These are phyloP conservation scores for Saccharomyces paradoxus DNA, from an alignment of 805 yeast genomes.

Conservation along the genomic window DNA sequence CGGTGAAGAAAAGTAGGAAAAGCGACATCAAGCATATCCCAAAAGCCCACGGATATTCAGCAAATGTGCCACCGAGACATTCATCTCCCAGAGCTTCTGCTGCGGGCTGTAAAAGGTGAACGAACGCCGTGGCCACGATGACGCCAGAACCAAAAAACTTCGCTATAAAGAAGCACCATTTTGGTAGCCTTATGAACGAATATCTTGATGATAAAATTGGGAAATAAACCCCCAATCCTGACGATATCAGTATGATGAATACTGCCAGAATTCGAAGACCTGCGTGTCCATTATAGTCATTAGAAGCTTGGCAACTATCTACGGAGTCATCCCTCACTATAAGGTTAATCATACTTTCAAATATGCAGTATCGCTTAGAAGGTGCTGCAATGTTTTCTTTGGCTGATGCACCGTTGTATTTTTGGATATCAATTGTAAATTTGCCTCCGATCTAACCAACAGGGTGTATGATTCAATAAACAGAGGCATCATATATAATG, in stretches of 20 bases:
- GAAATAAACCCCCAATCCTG: conserved; percentile 52
- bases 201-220: conserved; percentile 54
- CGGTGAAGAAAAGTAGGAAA: conserved; percentile 41
- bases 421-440: not conserved
- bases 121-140: conserved; percentile 66
- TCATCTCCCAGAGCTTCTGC: conserved; percentile 29
- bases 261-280: conserved; percentile 49
- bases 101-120: conserved; percentile 57
- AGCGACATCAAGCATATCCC: conserved; percentile 44
- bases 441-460: not conserved
- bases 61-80: conserved; percentile 57
- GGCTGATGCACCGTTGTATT: not conserved
- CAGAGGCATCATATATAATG: not conserved
- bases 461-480: not conserved
- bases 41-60: conserved; percentile 48
- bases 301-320: conserved; percentile 34
- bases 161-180: conserved; percentile 56
- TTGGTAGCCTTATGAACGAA: conserved; percentile 49
- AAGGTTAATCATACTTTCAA: conserved; percentile 1
- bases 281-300: conserved; percentile 38
- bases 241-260: conserved; percentile 52
- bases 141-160: conserved; percentile 75
- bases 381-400: not conserved
- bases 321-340: conserved; percentile 12
- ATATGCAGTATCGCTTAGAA: not conserved